Evolutionary conservation across 768 basidiomycete species (phyloP), one percentile per base, ranked within the genome.

Genomic region (Tylopilus felleus): DNA sequence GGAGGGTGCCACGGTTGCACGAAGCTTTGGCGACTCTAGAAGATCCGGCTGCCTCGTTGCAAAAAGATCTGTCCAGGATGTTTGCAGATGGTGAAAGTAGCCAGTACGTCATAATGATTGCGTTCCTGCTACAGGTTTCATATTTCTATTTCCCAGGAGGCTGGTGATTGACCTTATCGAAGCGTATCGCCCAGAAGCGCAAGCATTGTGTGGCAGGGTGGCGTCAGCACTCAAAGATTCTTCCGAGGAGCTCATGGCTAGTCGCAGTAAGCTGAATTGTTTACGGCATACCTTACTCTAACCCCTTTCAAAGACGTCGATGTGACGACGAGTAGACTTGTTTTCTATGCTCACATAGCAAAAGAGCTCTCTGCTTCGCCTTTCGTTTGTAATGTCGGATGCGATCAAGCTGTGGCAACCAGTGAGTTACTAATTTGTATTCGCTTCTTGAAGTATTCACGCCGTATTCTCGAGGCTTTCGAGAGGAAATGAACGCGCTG

Each of bases 1-100:
- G 84, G 19, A 81, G 89, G 36, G 86, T 86, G 12, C 74, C 81
- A 1, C 67, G 82, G 40, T 69, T 92, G 25, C 77, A 90, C 53
- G 71, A 75, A 21, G 76, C 87, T 13, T 65, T 93, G 54, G 69
- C 66, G 8, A 75, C 72, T 3, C 71, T 91, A 12, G 90, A 93
- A 57, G 75, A 71, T 29, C 80, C 81, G 59, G 84, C 86, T 14
- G 63, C 73, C 41, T 71, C 74, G 13, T 72, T 92, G 42, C 81
- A 84, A 53, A 72, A 77, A 19, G 90, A 93, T 65, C 71, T 90
- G 35, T 59, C 69, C 3, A 72, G 71, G 49, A 76, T 79, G 47
- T 67, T 68, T 21, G 71, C 72, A 8, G 73, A 73, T 10, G 73
- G 74, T 42, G 74, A 75, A 45, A 71, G 73, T 48, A 71, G 75